Percentiles rank a stretch among this genome's conserved stretches.
Conservation (phyloP, 495 filamentous ascomycete species). For the Aspergillus heteromorphus region DNA sequence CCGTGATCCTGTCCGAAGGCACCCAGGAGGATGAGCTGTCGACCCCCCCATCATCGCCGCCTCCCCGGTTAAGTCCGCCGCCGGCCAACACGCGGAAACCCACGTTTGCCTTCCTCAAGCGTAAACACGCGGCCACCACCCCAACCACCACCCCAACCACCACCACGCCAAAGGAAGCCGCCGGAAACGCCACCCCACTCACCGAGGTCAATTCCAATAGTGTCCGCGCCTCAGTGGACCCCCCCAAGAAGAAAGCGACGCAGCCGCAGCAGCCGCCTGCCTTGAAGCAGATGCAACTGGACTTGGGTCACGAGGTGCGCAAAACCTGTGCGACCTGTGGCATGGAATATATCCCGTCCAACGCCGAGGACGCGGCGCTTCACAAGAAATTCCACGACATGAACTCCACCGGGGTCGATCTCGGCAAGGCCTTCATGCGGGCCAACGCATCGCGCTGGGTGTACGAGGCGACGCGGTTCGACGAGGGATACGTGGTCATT, state of each 20-base stretch:
- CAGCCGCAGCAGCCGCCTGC: constrained; percentile 26
- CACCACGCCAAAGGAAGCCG: constrained; percentile 24
- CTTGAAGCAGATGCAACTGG: constrained; percentile 62
- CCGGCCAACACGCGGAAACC: constrained; percentile 52
- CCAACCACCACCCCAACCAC: constrained; percentile 3
- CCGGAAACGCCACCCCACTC: constrained; percentile 34
- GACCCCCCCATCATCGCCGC: constrained; percentile 49
- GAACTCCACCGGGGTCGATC: constrained; percentile 59
- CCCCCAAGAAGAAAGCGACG: constrained; percentile 27
- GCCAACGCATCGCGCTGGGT: constrained; percentile 43
- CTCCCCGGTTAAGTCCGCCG: constrained; percentile 50
- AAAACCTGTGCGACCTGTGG: constrained; percentile 60
- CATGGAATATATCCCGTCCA: constrained; percentile 68
- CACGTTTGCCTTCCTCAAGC: constrained; percentile 49
- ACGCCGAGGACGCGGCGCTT: constrained; percentile 55
- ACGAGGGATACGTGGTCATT: constrained; percentile 51
- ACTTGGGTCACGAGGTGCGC: constrained; percentile 54
- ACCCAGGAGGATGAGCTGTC: constrained; percentile 45
- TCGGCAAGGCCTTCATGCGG: constrained; percentile 51
- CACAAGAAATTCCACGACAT: constrained; percentile 67
- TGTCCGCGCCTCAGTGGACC: constrained; percentile 37
- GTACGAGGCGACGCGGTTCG: constrained; percentile 40
- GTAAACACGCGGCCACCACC: constrained; percentile 37
- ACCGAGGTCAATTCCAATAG: constrained; percentile 49
- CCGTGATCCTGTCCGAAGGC: constrained; percentile 41